These are phyloP conservation scores for Fusarium guadeloupense DNA, from an alignment of 2,329 filamentous ascomycete species.

Conservation along the genomic window DNA sequence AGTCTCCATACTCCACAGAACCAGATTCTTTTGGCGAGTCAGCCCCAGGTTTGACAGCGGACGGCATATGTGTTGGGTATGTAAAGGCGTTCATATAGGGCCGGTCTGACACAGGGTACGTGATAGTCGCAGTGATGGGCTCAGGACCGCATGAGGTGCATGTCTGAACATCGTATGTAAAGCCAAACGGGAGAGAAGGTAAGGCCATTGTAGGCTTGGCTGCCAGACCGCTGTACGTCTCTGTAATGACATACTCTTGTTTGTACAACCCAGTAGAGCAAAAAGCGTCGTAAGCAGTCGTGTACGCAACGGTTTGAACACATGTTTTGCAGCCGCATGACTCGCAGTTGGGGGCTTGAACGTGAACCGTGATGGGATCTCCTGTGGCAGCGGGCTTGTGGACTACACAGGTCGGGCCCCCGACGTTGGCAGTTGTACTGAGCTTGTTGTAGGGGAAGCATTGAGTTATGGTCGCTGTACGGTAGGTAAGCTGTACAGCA, in stretches of 20 bases:
- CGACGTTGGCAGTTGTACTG: background rate
- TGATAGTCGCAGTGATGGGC: constrained; percentile 27
- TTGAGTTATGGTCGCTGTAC: constrained; percentile 26
- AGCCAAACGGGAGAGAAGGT: constrained; percentile 19
- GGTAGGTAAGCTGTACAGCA: constrained; percentile 7
- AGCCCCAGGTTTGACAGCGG: background rate
- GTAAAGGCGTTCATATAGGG: constrained; percentile 51
- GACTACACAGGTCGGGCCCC: constrained; percentile 1
- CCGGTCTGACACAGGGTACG: constrained; percentile 14
- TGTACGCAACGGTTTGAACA: constrained; percentile 22
- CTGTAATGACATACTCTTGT: constrained; percentile 25
- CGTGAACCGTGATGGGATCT: constrained; percentile 15
- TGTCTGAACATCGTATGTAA: constrained; percentile 28
- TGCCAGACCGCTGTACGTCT: constrained; percentile 24
- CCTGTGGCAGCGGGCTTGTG: constrained; percentile 18
- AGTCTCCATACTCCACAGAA: background rate
- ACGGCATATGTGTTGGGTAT: constrained; percentile 1
- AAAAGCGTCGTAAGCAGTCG: constrained; percentile 11
- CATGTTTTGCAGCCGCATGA: constrained; percentile 26
- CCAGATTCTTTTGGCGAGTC: background rate
- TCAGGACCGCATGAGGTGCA: constrained; percentile 20
- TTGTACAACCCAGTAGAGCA: constrained; percentile 23
- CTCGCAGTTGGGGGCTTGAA: constrained; percentile 26
- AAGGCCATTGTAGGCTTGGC: constrained; percentile 9
- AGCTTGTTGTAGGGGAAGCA: constrained; percentile 7